Base-by-base conservation (phyloP, 495 filamentous ascomycete species). In the Collariella sp. region DNA sequence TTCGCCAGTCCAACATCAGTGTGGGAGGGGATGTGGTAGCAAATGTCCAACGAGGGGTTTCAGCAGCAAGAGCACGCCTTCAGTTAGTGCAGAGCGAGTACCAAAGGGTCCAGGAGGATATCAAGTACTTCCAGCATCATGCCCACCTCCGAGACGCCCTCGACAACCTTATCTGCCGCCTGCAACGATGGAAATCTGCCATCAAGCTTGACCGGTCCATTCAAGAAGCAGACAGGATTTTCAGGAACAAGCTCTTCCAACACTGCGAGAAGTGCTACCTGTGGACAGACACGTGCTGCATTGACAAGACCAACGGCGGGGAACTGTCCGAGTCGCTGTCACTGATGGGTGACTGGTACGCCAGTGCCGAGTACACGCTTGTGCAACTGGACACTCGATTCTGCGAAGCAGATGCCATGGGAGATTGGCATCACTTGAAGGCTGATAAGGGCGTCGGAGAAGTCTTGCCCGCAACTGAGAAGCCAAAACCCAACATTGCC, bases 211-310 rank as follows among this genome's bases (percentile, higher is more conserved):
- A 70, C 11, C 24, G 61, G 16, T 62, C 68, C 7, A 65, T 74
- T 34, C 23, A 59, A 9, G 53, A 63, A 18, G 67, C 67, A 7
- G 68, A 64, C 40, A 52, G 62, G 1, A 66, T 74, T 12, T 72
- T 75, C 41, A 63, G 70, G 39, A 49, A 31, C 7, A 65, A 67
- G 36, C 57, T 67, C 1, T 75, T 72, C 46, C 66, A 62, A 18
- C 57, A 52, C 15, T 60, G 59, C 2, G 68, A 66, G 45, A 72
- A 69, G 33, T 60, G 63, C 12, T 79, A 77, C 48, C 35, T 78
- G 16, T 78, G 75, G 75, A 68, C 70, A 12, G 73, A 76, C 59
- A 75, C 70, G 0, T 76, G 72, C 56, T 78, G 73, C 58, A 78
- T 76, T 58, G 68, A 77, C 59, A 77, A 74, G 49, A 51, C 54